These are phyloP conservation scores for Ophiosphaerella herpotricha DNA, from an alignment of 2,329 filamentous ascomycete species.

Conservation along the genomic window DNA sequence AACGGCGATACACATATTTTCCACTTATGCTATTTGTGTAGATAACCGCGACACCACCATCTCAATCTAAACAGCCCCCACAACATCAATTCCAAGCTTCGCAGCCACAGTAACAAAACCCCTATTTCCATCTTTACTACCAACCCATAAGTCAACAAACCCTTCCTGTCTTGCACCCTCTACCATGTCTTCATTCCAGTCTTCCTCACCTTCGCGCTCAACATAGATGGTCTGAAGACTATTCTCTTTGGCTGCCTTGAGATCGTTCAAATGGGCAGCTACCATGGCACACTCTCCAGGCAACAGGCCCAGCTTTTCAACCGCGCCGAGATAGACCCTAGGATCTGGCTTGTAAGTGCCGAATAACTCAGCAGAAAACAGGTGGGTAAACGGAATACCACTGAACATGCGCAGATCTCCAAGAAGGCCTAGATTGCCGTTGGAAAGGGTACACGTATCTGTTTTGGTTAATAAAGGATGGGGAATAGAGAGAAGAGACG, in stretches of 20 bases:
- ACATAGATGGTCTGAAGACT: slow-evolving; percentile 77
- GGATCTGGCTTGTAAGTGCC: slow-evolving; percentile 74
- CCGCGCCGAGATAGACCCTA: slow-evolving; percentile 71
- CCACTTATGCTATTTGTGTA: too few relatives aligned
- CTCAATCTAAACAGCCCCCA: slow-evolving; percentile 1
- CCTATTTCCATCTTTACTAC: slow-evolving; percentile 48
- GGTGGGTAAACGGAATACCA: slow-evolving; percentile 63
- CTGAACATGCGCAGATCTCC: slow-evolving; percentile 65
- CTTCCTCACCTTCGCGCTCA: slow-evolving; percentile 69
- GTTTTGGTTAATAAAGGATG: neutral
- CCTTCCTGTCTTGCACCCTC: slow-evolving; percentile 58
- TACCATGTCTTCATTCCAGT: slow-evolving; percentile 58
- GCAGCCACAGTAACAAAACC: slow-evolving; percentile 56
- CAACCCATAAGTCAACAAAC: slow-evolving; percentile 65
- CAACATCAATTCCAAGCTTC: slow-evolving; percentile 39
- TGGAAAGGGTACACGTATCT: slow-evolving; percentile 70
- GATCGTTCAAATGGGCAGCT: slow-evolving; percentile 73
- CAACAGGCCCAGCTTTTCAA: slow-evolving; percentile 59
- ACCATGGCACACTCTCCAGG: slow-evolving; percentile 73
- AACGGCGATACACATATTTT: too few relatives aligned
- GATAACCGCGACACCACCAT: slow-evolving; percentile 14
- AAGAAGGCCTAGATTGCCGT: slow-evolving; percentile 72
- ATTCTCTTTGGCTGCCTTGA: slow-evolving; percentile 66
- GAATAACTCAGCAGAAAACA: slow-evolving; percentile 73
- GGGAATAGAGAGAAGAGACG: neutral